These are phyloP conservation scores for Globisporangium recalcitrans DNA, from an alignment of 352 stramenopile species.

Conservation along the genomic window DNA sequence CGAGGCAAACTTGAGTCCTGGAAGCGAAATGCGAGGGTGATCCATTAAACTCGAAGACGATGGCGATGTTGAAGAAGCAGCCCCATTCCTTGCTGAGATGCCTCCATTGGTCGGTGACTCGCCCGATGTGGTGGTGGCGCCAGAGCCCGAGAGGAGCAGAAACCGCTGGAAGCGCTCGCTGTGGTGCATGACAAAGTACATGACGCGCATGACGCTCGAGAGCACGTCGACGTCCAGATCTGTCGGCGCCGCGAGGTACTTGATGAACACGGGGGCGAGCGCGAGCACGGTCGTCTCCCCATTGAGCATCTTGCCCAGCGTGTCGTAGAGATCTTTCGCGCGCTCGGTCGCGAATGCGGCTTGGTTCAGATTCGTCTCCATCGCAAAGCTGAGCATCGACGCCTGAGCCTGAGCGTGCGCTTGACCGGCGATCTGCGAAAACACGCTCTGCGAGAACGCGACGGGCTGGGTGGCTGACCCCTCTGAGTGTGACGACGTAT, in stretches of 20 bases:
- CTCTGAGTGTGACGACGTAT: not conserved
- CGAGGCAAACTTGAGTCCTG: conserved; percentile 36
- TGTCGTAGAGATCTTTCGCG: conserved; percentile 45
- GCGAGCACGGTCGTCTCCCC: conserved; percentile 35
- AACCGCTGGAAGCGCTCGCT: conserved; percentile 47
- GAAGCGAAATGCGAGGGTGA: conserved; percentile 32
- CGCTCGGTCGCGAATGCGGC: conserved; percentile 27
- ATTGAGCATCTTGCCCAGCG: conserved; percentile 44
- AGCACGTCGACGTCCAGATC: conserved; percentile 36
- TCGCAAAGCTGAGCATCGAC: conserved; percentile 31
- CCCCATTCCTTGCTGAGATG: not conserved
- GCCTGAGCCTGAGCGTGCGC: conserved; percentile 31
- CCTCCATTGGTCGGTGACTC: not conserved
- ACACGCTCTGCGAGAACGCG: conserved; percentile 52
- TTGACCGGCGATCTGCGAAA: conserved; percentile 44
- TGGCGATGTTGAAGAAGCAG: not conserved
- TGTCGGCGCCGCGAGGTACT: conserved; percentile 35
- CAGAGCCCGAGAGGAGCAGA: conserved; percentile 26
- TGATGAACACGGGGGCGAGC: conserved; percentile 44
- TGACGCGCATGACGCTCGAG: conserved; percentile 43
- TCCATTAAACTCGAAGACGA: conserved; percentile 17
- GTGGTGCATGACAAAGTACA: conserved; percentile 49
- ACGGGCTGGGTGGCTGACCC: conserved; percentile 14
- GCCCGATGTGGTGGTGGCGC: not conserved
- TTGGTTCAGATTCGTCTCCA: conserved; percentile 31